Base-by-base conservation (phyloP, 305 asterid species). In the Fraxinus greggii region DNA sequence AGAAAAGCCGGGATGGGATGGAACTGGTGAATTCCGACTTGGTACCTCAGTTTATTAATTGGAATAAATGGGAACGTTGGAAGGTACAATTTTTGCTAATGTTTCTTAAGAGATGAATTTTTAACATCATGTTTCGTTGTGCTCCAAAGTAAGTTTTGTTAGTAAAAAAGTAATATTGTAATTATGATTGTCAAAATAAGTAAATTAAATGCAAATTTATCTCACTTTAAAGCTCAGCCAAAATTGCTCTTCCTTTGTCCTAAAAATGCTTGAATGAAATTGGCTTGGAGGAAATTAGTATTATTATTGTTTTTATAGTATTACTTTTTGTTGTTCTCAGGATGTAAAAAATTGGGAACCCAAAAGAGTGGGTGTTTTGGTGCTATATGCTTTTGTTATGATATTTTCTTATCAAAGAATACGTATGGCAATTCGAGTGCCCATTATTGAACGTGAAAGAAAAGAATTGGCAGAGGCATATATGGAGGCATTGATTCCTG, bases 401-500 rank as follows among this genome's bases (percentile, higher is more conserved):
- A 67, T 91, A 23, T 76, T 91, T 67, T 94, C 99, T 69, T 89
- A 89, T 88, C 93, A 80, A 86, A 88, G 92, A 83, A 79, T 89
- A 21, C 92, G 88, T 82, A 90, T 84, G 90, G 92, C 92, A 1
- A 77, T 92, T 83, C 93, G 93, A 84, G 98, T 93, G 61, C 98
- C 99, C 42, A 31, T 90, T 72, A 73, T 97, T 74, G 92, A 87
- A 84, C 93, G 94, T 78, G 95, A 97, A 80, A 90, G 87, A 80
- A 91, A 83, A 81, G 93, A 97, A 76, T 77, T 94, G 86, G 82
- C 96, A 4, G 98, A 97, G 90, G 97, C 97, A 17, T 97, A 90
- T 84, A 97, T 97, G 99, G 99, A 97, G 67, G 97, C 98, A 24
- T 86, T 97, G 79, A 91, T 94, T 84, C 99, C 99, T 69, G 99